A percentile compares a stretch with the other conserved stretches of the same genome.
phyloP scores from a whole-genome alignment of 257 asterid genomes.

The Capsicum baccatum region DNA sequence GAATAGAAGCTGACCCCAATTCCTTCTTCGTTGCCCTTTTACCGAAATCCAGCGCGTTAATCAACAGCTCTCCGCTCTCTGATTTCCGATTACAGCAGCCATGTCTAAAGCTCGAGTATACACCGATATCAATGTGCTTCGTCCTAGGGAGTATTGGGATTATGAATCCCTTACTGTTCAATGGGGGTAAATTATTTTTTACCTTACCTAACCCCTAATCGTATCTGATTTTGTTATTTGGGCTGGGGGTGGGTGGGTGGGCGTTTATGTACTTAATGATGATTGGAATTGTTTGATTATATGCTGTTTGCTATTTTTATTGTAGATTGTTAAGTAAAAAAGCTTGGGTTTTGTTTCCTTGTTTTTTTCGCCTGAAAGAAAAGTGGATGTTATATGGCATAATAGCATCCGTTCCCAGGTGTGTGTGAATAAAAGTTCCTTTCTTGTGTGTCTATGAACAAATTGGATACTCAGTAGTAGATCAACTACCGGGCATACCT shows the following conservation, averaged over 20 bases:
- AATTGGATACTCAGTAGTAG: no score
- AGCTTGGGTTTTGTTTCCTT: neutral
- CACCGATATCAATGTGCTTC: constrained; percentile 32
- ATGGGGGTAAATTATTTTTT: constrained; percentile 26
- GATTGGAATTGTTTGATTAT: neutral
- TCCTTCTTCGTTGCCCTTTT: neutral
- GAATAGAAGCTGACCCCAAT: neutral
- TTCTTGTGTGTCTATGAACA: neutral
- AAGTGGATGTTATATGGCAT: neutral
- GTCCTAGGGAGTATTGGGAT: constrained; percentile 36
- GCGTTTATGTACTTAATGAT: neutral
- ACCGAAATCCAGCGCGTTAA: neutral
- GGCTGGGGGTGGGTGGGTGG: neutral
- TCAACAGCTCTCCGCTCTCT: neutral
- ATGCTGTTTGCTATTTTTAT: neutral
- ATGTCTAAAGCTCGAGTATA: constrained; percentile 33
- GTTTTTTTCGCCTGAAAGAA: neutral
- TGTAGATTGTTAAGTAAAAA: neutral
- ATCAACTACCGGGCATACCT: neutral
- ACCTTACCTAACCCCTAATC: neutral
- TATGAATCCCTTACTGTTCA: constrained; percentile 35
- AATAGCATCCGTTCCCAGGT: neutral
- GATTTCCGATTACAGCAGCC: neutral
- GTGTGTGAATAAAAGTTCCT: no score
- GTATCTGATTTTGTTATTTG: neutral